phyloP scores from a whole-genome alignment of 768 basidiomycete species.

The Russula dissimulans region DNA sequence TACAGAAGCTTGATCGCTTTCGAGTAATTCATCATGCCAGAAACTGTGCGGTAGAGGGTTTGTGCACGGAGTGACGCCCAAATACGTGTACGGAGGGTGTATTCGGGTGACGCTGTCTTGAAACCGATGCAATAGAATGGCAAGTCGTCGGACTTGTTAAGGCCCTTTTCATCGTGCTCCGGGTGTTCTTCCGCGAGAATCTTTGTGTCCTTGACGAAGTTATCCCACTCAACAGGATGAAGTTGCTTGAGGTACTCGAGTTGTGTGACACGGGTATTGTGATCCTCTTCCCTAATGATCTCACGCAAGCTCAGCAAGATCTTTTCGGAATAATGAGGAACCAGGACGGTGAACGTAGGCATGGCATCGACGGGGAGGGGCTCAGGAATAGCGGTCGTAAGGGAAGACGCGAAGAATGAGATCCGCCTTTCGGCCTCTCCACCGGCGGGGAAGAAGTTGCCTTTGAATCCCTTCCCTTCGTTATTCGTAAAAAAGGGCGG shows the following conservation, averaged over 20 bases:
- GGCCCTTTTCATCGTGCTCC: constrained; percentile 54
- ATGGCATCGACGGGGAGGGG: constrained; percentile 95
- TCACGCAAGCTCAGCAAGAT: constrained; percentile 93
- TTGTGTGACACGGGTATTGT: constrained; percentile 91
- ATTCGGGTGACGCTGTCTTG: constrained; percentile 98
- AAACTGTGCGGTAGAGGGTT: constrained; percentile 96
- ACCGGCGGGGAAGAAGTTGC: constrained; percentile 86
- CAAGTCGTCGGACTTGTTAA: constrained; percentile 74
- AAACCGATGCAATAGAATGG: constrained; percentile 99
- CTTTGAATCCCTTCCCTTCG: constrained; percentile 55
- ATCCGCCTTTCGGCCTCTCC: constrained; percentile 97
- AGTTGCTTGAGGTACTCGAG: constrained; percentile 98
- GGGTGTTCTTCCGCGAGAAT: constrained; percentile 88
- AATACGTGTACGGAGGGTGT: constrained; percentile 96
- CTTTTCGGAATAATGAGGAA: constrained; percentile 99
- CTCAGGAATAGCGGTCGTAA: constrained; percentile 92
- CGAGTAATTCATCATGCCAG: constrained; percentile 99
- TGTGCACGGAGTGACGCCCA: constrained; percentile 98
- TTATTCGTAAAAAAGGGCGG: constrained; percentile 98
- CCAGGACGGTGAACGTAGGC: constrained; percentile 99
- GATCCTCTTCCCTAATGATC: constrained; percentile 97
- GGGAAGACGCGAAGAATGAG: constrained; percentile 96
- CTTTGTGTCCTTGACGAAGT: constrained; percentile 99
- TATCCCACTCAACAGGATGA: constrained; percentile 99
- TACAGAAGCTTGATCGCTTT: constrained; percentile 99